Percentiles rank a stretch among this genome's conserved stretches.
These are phyloP conservation scores for Cicer chorassanicum DNA, from an alignment of 306 rosid genomes.

Conservation along the genomic window DNA sequence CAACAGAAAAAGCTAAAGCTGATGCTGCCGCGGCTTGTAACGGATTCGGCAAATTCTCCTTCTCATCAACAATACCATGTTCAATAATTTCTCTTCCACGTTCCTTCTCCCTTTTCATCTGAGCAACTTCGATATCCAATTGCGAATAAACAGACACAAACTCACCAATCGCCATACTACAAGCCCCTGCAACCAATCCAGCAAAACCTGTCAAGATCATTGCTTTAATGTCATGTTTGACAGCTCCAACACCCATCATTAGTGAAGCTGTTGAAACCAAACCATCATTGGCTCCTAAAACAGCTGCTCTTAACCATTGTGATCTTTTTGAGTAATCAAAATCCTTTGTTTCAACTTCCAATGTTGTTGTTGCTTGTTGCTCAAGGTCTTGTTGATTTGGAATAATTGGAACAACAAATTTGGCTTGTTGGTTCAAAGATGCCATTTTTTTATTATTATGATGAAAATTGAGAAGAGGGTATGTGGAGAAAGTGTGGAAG, in stretches of 20 bases:
- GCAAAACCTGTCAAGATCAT: slow-evolving; percentile 93
- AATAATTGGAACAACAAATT: slow-evolving; percentile 42
- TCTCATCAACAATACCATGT: slow-evolving; percentile 34
- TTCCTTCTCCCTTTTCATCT: slow-evolving; percentile 62
- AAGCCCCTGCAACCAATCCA: slow-evolving; percentile 85
- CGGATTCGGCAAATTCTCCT: slow-evolving; percentile 75
- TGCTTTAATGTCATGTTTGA: slow-evolving; percentile 73
- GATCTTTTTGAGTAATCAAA: slow-evolving; percentile 89
- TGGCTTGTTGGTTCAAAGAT: slow-evolving; percentile 32
- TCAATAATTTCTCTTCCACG: slow-evolving; percentile 27
- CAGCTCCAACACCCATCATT: slow-evolving; percentile 97
- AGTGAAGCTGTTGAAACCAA: slow-evolving; percentile 88
- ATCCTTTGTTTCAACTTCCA: slow-evolving; percentile 53
- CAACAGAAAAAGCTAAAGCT: slow-evolving; percentile 78
- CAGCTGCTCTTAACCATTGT: slow-evolving; percentile 93
- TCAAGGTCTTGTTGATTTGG: slow-evolving; percentile 52
- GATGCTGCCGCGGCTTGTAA: slow-evolving; percentile 89
- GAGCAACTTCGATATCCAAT: slow-evolving; percentile 80
- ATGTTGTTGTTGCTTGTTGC: slow-evolving; percentile 50
- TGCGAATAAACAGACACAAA: slow-evolving; percentile 94
- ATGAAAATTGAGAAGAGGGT: slow-evolving; percentile 18
- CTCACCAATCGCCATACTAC: slow-evolving; percentile 98
- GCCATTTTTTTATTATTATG: neutral
- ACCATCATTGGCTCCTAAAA: slow-evolving; percentile 94
- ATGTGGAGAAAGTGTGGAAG: slow-evolving; percentile 63